Base-by-base conservation (phyloP, 768 basidiomycete genomes). In the Pholiota microspora region DNA sequence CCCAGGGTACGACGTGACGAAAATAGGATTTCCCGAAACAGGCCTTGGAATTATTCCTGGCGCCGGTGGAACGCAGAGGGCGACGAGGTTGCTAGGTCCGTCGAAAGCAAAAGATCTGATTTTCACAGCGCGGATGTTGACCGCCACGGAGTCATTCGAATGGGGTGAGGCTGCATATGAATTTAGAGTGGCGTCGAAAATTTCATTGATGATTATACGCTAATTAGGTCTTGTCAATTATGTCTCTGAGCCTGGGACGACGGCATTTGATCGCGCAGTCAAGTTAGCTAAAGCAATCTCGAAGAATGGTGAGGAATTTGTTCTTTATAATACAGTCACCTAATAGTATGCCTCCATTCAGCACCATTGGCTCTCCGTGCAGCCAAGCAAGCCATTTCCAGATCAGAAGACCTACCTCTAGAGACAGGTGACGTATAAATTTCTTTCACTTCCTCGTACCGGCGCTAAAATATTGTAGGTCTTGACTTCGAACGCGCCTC, bases 401-500 rank as follows among this genome's bases (percentile, higher is more conserved):
- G 88, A 23, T 89, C 92, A 16, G 77, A 79, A n/a, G 87, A 92
- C 62, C 74, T 94, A 12, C 73, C 88, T 2, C 73, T 95, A 6
- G 92, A 94, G 70, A 79, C 85, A 54, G 91, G 90, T 82, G 56
- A 9, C 7, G 34, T 15, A 10, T 32, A 51, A 24, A n/a, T n/a
- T n/a, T n/a, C 32, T 12, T 15, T 28, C 40, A 5, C 10, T 49
- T 16, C 9, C 25, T 8, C 2, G 23, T 21, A 29, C n/a, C 23
- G 25, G 27, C 21, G 24, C 53, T 21, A 52, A 35, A 46, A 45
- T 28, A 32, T 12, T 34, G 7, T 57, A 84, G 92, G 92, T n/a
- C 78, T 98, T n/a, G 92, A 95, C 67, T 91, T 95, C 58, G 94
- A 97, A 69, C 79, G 89, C 31, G 84, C 85, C 4, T 83, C 89